These are phyloP conservation scores for Teratosphaeriaceae sp. DNA, from an alignment of 2,329 filamentous ascomycete species.

Conservation along the genomic window DNA sequence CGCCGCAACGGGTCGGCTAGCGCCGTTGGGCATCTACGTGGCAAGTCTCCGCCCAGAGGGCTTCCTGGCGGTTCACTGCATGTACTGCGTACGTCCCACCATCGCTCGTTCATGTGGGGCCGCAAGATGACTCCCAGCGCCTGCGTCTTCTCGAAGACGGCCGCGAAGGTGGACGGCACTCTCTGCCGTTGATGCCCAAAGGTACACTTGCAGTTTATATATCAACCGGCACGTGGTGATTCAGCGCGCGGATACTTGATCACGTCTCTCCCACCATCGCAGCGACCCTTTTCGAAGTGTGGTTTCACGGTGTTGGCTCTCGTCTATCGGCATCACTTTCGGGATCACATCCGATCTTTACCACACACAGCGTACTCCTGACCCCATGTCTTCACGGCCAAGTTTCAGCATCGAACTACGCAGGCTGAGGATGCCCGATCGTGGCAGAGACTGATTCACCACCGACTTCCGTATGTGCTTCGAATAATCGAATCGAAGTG, in stretches of 20 bases:
- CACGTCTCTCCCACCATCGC: too few species aligned
- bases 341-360: neutral
- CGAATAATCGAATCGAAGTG: neutral
- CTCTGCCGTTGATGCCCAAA: neutral
- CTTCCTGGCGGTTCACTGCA: too few species aligned
- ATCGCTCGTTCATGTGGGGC: too few species aligned
- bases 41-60: too few species aligned
- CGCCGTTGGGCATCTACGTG: conserved; percentile 10
- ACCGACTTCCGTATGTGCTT: too few species aligned
- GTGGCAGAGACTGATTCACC: conserved; percentile 4
- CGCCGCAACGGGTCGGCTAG: conserved; percentile 8
- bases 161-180: neutral
- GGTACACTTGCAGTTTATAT: neutral
- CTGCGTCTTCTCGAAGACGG: neutral
- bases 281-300: too few species aligned
- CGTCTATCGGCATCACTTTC: too few species aligned
- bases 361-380: neutral
- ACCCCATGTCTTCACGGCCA: conserved; percentile 5
- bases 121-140: neutral
- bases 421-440: conserved; percentile 6
- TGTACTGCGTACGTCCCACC: conserved; percentile 4
- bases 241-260: too few species aligned
- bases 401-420: neutral
- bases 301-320: neutral
- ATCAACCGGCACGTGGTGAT: too few species aligned